Evolutionary conservation across 2,329 filamentous ascomycete genomes (phyloP).

Genomic region (Neofusicoccum umdonicola): DNA sequence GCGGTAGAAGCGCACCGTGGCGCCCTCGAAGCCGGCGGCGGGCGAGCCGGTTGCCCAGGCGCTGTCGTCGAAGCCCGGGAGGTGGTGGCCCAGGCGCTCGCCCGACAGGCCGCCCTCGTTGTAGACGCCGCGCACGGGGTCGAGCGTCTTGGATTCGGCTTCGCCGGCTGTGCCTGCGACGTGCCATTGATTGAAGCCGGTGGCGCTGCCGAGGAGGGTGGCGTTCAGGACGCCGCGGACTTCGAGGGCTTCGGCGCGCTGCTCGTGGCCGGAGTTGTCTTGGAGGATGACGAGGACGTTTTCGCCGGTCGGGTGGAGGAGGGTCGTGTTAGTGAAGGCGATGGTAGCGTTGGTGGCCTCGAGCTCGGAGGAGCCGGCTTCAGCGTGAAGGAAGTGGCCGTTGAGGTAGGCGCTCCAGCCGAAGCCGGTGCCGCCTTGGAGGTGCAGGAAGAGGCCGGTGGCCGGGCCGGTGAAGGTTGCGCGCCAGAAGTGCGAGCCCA

Average conservation of each 20-base stretch:
- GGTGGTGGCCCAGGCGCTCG: constrained; percentile 58
- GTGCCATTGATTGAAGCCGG: constrained; percentile 47
- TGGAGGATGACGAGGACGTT: constrained; percentile 56
- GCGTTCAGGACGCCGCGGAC: constrained; percentile 55
- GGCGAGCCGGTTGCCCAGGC: constrained; percentile 41
- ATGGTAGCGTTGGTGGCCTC: constrained; percentile 36
- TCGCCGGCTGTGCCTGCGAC: constrained; percentile 49
- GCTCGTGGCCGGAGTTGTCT: constrained; percentile 61
- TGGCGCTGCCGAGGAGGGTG: constrained; percentile 43
- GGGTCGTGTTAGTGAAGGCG: background rate
- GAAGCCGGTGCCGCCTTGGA: constrained; percentile 56
- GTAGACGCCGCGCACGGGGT: constrained; percentile 54
- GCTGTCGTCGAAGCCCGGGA: constrained; percentile 54
- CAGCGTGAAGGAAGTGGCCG: constrained; percentile 55
- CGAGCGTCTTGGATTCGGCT: constrained; percentile 54
- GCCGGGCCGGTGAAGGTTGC: constrained; percentile 38
- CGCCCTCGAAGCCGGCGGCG: constrained; percentile 44
- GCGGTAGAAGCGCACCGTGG: constrained; percentile 58
- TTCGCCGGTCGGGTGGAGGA: constrained; percentile 20
- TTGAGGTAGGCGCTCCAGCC: constrained; percentile 61
- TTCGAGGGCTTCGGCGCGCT: constrained; percentile 48
- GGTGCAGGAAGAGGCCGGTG: constrained; percentile 49
- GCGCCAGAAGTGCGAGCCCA: constrained; percentile 42
- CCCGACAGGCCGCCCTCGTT: constrained; percentile 60
- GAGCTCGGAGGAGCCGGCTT: constrained; percentile 48